phyloP scores from a whole-genome alignment of 2,329 filamentous ascomycete genomes.

The Aspergillus melleus region DNA sequence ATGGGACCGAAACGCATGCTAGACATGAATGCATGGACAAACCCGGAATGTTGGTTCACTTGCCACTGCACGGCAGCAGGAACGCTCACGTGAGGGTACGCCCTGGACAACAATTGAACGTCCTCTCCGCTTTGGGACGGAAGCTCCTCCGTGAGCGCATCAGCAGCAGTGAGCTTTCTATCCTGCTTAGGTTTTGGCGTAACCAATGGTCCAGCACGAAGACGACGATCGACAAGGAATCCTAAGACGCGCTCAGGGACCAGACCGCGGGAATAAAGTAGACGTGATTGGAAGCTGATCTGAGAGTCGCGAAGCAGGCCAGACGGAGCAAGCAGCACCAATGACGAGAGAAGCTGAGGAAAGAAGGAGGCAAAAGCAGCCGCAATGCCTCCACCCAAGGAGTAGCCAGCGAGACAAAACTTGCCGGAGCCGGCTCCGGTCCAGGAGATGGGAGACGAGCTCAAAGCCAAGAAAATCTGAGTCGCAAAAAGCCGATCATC shows the following conservation, averaged over 20 bases:
- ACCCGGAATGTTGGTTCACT: slow-evolving; percentile 64
- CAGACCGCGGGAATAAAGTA: slow-evolving; percentile 63
- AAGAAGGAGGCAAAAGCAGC: slow-evolving; percentile 70
- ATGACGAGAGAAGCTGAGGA: slow-evolving; percentile 63
- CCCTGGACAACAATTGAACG: slow-evolving; percentile 53
- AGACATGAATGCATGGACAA: slow-evolving; percentile 69
- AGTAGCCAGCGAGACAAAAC: slow-evolving; percentile 77
- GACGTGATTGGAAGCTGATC: slow-evolving; percentile 59
- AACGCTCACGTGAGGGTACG: slow-evolving; percentile 56
- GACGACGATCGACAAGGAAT: slow-evolving; percentile 52
- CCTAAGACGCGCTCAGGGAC: slow-evolving; percentile 60
- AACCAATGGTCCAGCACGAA: slow-evolving; percentile 46
- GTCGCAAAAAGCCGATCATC: slow-evolving; percentile 71
- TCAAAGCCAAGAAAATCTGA: slow-evolving; percentile 69
- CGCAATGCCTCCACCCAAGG: slow-evolving; percentile 73
- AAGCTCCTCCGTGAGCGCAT: slow-evolving; percentile 45
- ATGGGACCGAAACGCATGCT: slow-evolving; percentile 71
- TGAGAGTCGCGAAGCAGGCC: slow-evolving; percentile 70
- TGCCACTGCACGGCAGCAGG: slow-evolving; percentile 70
- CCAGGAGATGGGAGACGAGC: slow-evolving; percentile 70
- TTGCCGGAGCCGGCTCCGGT: slow-evolving; percentile 50
- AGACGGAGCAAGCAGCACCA: slow-evolving; percentile 76
- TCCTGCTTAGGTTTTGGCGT: slow-evolving; percentile 28
- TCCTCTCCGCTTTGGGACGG: slow-evolving; percentile 32
- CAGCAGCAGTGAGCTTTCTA: slow-evolving; percentile 39